Conservation (phyloP, 192 early-diverging fungal genomes). For the Coemansia sp. region DNA sequence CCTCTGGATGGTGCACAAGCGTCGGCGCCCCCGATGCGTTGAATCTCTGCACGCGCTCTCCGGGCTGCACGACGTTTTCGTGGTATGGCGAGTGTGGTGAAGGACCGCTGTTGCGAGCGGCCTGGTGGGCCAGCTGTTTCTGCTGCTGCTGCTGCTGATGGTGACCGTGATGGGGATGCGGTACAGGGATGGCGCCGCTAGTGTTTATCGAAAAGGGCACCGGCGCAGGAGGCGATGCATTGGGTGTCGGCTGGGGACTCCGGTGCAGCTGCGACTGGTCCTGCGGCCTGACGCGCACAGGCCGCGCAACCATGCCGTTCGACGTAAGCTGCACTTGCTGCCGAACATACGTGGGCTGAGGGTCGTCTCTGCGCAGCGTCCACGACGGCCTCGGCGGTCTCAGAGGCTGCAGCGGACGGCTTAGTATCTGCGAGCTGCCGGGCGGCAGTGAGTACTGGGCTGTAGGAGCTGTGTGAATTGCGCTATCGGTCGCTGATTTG, state of each 20-base stretch:
- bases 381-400: constrained; percentile 45
- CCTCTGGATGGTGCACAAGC: constrained; percentile 22
- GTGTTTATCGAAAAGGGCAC: neutral
- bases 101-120: neutral
- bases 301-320: constrained; percentile 32
- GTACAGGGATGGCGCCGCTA: neutral
- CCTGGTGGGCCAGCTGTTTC: neutral
- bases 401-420: constrained; percentile 40
- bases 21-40: neutral
- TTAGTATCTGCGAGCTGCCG: constrained; percentile 34
- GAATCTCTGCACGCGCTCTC: neutral
- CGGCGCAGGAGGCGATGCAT: constrained; percentile 1
- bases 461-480: neutral
- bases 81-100: constrained; percentile 25
- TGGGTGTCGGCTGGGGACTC: neutral
- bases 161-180: neutral
- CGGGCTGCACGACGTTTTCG: neutral
- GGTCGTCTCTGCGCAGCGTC: constrained; percentile 43
- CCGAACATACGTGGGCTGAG: constrained; percentile 27
- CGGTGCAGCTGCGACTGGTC: neutral
- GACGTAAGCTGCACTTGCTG: constrained; percentile 32
- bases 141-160: neutral
- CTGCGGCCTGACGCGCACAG: neutral
- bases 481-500: neutral
- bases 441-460: constrained; percentile 1